Percentiles rank a stretch among this genome's conserved stretches.
Evolutionary conservation across 768 basidiomycete genomes (phyloP).

Genomic region (Macrolepiota fuliginosa): DNA sequence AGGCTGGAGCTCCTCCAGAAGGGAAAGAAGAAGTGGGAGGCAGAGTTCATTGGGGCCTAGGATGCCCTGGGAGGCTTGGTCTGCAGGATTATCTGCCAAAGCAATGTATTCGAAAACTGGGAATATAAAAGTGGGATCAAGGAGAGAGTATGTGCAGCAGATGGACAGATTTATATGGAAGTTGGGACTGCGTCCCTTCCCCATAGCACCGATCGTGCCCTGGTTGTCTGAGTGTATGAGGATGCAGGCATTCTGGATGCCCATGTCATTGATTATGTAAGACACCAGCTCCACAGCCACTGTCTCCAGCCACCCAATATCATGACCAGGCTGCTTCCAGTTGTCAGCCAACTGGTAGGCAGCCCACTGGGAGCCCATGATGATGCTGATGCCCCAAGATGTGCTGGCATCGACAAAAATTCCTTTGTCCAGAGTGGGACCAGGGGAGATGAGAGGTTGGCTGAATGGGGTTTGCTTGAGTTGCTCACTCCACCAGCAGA

Average conservation of each 20-base stretch:
- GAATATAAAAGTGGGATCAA: neutral
- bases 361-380: neutral
- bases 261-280: no score
- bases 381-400: neutral
- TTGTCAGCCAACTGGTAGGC: no score
- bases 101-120: no score
- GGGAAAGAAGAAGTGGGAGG: no score
- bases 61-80: no score
- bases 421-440: neutral
- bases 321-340: no score
- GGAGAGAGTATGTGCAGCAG: neutral
- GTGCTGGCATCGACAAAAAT: neutral
- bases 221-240: neutral
- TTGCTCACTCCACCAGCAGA: neutral
- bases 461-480: neutral
- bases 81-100: no score
- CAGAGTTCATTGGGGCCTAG: no score
- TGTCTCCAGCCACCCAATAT: no score
- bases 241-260: neutral
- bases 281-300: no score
- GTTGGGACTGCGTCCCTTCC: neutral
- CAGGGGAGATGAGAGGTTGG: neutral
- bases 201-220: neutral
- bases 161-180: neutral
- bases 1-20: no score